A percentile compares a stretch with the other conserved stretches of the same genome.
Evolutionary conservation across 164 flowering plant genomes (phyloP).

Genomic region (Vitis rupestris): DNA sequence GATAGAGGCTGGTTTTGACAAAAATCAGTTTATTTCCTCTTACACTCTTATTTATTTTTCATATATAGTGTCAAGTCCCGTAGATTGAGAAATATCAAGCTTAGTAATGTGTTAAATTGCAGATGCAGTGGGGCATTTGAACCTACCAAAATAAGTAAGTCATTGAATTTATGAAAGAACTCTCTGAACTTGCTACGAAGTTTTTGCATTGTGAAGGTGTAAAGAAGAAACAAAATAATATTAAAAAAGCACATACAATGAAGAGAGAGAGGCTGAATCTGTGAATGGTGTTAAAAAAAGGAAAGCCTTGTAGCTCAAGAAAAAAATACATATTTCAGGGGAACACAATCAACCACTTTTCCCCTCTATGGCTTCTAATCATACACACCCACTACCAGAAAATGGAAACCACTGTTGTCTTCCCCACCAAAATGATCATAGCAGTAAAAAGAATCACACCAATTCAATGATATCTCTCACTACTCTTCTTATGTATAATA

Average conservation of each 20-base stretch:
- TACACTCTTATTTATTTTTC: too few species aligned
- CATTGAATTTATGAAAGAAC: too few species aligned
- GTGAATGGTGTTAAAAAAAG: background rate
- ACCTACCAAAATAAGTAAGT: too few species aligned
- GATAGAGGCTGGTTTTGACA: too few species aligned
- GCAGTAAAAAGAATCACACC: conserved; percentile 23
- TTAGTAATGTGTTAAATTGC: too few species aligned
- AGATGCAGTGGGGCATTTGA: too few species aligned
- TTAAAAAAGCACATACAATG: background rate
- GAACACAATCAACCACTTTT: conserved; percentile 13
- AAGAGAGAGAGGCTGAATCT: background rate
- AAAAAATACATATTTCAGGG: background rate
- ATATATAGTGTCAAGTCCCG: too few species aligned
- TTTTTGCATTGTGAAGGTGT: background rate
- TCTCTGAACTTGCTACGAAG: too few species aligned
- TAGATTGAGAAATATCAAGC: too few species aligned
- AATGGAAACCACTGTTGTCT: conserved; percentile 19
- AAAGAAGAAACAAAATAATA: background rate
- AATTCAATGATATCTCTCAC: conserved; percentile 14
- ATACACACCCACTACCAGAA: background rate
- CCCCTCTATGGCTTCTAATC: background rate
- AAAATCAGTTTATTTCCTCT: too few species aligned
- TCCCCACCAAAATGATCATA: conserved; percentile 13
- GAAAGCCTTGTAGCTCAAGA: conserved; percentile 8
- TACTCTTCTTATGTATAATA: background rate